These are phyloP conservation scores for Plasmodium gaboni DNA, from an alignment of 169 alveolate species.

Conservation along the genomic window DNA sequence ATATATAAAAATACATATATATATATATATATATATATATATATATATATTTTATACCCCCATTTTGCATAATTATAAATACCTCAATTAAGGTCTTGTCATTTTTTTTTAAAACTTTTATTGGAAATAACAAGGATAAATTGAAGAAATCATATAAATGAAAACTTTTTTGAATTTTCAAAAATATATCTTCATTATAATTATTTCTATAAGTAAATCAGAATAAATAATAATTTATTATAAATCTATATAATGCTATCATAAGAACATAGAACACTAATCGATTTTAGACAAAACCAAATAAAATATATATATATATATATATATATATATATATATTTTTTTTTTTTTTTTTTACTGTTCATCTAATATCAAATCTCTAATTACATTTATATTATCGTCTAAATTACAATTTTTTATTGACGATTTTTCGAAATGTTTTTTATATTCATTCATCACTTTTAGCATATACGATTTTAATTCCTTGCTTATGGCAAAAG, in stretches of 20 bases:
- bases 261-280: no score
- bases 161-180: conserved; percentile 55
- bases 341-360: conserved; percentile 18
- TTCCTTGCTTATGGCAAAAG: conserved; percentile 51
- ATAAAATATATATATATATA: neutral
- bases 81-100: conserved; percentile 59
- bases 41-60: neutral
- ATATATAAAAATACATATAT: no score
- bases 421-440: conserved; percentile 41
- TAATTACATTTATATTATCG: conserved; percentile 36
- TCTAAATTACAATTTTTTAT: conserved; percentile 60
- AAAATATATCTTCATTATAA: conserved; percentile 65
- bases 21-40: neutral
- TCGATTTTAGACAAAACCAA: neutral
- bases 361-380: conserved; percentile 39
- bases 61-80: conserved; percentile 3
- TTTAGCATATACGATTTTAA: conserved; percentile 60
- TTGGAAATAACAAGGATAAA: conserved; percentile 53
- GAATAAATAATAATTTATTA: no score
- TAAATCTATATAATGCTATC: no score
- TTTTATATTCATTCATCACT: conserved; percentile 54
- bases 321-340: neutral
- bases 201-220: neutral
- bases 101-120: conserved; percentile 46
- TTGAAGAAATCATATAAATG: conserved; percentile 49